phyloP scores from a whole-genome alignment of 371 early-diverging fungal genomes.

The Circinella minor region DNA sequence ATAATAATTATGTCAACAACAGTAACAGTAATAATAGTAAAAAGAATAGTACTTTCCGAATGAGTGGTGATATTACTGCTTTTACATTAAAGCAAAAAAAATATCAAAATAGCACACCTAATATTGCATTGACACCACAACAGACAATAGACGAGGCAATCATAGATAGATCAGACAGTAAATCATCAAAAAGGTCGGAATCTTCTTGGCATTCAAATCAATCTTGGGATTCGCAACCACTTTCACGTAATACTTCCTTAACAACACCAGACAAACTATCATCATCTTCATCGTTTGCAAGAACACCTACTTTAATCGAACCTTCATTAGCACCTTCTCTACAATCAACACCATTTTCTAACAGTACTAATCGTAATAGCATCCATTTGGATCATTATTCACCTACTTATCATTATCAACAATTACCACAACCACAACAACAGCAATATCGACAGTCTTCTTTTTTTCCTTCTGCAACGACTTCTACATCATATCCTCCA shows the following conservation, averaged over 20 bases:
- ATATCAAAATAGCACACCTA: conserved; percentile 4
- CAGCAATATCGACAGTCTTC: no score
- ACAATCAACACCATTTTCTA: neutral
- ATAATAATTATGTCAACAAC: conserved; percentile 11
- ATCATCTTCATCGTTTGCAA: neutral
- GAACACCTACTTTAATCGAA: neutral
- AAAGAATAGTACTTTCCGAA: neutral
- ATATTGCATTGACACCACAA: conserved; percentile 2
- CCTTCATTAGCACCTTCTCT: neutral
- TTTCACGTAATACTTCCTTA: conserved; percentile 29
- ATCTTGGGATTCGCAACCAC: conserved; percentile 26
- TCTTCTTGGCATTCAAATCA: conserved; percentile 38
- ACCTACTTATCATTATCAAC: neutral
- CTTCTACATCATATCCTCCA: neutral
- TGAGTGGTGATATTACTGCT: conserved; percentile 8
- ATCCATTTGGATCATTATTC: neutral
- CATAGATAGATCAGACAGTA: conserved; percentile 36
- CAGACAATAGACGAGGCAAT: neutral
- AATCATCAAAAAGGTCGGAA: conserved; percentile 29
- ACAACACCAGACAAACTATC: conserved; percentile 10
- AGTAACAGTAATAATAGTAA: neutral
- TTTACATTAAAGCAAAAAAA: conserved; percentile 5
- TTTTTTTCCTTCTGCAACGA: neutral
- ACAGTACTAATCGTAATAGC: neutral
- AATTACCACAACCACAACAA: neutral